Percentiles rank a stretch among this genome's conserved stretches.
Evolutionary conservation across 2,329 filamentous ascomycete genomes (phyloP).

Genomic region (Myriosclerotinia curreyana): DNA sequence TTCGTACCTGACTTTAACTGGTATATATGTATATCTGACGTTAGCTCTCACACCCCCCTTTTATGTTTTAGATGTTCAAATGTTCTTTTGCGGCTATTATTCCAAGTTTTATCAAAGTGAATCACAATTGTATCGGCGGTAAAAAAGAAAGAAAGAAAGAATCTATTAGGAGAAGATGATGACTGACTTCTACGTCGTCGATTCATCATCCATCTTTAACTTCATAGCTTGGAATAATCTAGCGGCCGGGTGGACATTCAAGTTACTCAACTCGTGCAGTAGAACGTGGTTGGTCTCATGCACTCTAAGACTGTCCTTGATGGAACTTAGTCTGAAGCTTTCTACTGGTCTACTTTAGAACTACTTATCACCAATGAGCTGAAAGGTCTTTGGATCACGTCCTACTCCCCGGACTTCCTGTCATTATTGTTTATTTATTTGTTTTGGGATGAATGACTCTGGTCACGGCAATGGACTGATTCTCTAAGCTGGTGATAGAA

Average conservation of each 20-base stretch:
- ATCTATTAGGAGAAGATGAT: background rate
- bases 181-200: background rate
- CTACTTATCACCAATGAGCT: conserved; percentile 12
- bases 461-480: conserved; percentile 17
- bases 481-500: conserved; percentile 14
- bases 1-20: conserved; percentile 6
- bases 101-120: no score
- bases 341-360: conserved; percentile 7
- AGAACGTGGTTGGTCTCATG: conserved; percentile 23
- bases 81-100: no score
- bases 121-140: conserved; percentile 16
- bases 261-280: conserved; percentile 21
- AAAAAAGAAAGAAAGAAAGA: background rate
- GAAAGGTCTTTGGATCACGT: conserved; percentile 23
- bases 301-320: conserved; percentile 15
- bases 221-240: background rate
- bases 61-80: background rate
- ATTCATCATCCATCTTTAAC: background rate
- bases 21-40: background rate
- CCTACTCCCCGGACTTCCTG: conserved; percentile 12
- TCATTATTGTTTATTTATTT: conserved; percentile 17
- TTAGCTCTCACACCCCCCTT: background rate
- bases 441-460: conserved; percentile 14
- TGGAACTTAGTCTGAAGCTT: conserved; percentile 13
- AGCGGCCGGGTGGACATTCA: no score